Conservation (phyloP, 805 yeast species). For the Lipomyces kockii region DNA sequence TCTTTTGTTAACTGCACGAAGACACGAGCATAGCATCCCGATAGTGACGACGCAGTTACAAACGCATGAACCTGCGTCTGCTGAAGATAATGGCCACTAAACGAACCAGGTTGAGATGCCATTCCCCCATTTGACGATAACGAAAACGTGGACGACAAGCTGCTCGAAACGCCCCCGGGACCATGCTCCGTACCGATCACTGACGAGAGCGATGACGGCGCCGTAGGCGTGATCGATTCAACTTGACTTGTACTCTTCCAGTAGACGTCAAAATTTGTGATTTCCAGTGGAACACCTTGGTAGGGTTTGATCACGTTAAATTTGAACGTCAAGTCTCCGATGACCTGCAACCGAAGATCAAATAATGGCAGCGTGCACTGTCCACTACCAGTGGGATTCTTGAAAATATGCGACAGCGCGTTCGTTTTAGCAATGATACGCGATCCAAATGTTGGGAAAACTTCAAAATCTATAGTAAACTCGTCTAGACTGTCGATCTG, state of each 20-base stretch:
- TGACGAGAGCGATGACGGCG: slow-evolving; percentile 26
- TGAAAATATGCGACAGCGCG: slow-evolving; percentile 64
- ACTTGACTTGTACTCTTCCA: slow-evolving; percentile 87
- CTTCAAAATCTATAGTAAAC: slow-evolving; percentile 56
- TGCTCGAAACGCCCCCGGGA: slow-evolving; percentile 10
- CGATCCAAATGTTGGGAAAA: slow-evolving; percentile 94
- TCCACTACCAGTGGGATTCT: slow-evolving; percentile 44
- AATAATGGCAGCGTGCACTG: slow-evolving; percentile 67
- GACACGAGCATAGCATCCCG: slow-evolving; percentile 75
- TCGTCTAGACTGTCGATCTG: slow-evolving; percentile 34
- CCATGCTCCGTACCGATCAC: slow-evolving; percentile 16
- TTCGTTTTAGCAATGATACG: slow-evolving; percentile 87
- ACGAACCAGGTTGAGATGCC: slow-evolving; percentile 6
- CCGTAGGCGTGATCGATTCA: slow-evolving; percentile 36
- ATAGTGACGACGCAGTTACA: slow-evolving; percentile 88
- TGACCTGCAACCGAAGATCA: slow-evolving; percentile 77
- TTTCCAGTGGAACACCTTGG: slow-evolving; percentile 78
- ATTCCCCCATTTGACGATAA: slow-evolving; percentile 11
- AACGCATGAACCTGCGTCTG: slow-evolving; percentile 57
- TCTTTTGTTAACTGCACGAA: slow-evolving; percentile 76
- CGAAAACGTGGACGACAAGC: background rate
- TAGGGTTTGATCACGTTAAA: slow-evolving; percentile 90
- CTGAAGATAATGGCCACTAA: slow-evolving; percentile 35
- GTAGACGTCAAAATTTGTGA: slow-evolving; percentile 91
- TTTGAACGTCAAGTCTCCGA: slow-evolving; percentile 78